Evolutionary conservation across 2,329 filamentous ascomycete genomes (phyloP).

Genomic region (Verticillium klebahnii): DNA sequence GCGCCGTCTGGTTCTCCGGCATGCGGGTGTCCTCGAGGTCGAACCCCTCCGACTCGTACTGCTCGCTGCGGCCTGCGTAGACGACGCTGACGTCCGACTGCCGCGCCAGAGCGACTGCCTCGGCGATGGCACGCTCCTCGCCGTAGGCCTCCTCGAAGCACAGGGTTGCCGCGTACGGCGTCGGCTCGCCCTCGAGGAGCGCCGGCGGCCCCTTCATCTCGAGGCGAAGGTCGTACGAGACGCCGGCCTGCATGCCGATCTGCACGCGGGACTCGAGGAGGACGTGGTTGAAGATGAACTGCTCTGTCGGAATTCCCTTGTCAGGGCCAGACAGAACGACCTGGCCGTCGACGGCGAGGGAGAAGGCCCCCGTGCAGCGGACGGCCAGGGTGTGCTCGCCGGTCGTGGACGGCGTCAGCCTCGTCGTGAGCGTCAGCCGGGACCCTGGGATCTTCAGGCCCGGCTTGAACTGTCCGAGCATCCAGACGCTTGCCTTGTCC

Average conservation of each 20-base stretch:
- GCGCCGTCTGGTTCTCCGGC: slow-evolving; percentile 6
- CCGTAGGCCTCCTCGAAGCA: slow-evolving; percentile 9
- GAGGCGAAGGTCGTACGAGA: slow-evolving; percentile 9
- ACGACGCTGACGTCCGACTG: slow-evolving; percentile 8
- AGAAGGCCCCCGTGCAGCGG: slow-evolving; percentile 9
- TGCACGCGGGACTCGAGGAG: slow-evolving; percentile 11
- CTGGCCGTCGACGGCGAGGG: slow-evolving; percentile 9
- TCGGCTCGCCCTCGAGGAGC: slow-evolving; percentile 7
- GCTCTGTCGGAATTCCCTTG: slow-evolving; percentile 11
- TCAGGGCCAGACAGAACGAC: slow-evolving; percentile 9
- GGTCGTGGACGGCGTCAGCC: slow-evolving; percentile 7
- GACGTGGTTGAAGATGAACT: slow-evolving; percentile 16
- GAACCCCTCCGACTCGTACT: slow-evolving; percentile 12
- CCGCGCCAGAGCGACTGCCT: slow-evolving; percentile 6
- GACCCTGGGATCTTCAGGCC: slow-evolving; percentile 12
- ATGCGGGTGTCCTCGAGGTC: slow-evolving; percentile 11
- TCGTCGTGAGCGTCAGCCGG: slow-evolving; percentile 9
- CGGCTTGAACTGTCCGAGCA: slow-evolving; percentile 14
- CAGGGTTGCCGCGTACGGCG: slow-evolving; percentile 8
- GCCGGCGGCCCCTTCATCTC: slow-evolving; percentile 7
- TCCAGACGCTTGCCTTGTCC: slow-evolving; percentile 14
- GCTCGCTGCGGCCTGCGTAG: slow-evolving; percentile 11
- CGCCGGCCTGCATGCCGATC: slow-evolving; percentile 5
- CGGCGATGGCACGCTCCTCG: slow-evolving; percentile 6
- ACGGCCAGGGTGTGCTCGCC: slow-evolving; percentile 12